A percentile compares a stretch with the other conserved stretches of the same genome.
Evolutionary conservation across 148 eudicot species (phyloP).

Genomic region (Euryodendron excelsum): DNA sequence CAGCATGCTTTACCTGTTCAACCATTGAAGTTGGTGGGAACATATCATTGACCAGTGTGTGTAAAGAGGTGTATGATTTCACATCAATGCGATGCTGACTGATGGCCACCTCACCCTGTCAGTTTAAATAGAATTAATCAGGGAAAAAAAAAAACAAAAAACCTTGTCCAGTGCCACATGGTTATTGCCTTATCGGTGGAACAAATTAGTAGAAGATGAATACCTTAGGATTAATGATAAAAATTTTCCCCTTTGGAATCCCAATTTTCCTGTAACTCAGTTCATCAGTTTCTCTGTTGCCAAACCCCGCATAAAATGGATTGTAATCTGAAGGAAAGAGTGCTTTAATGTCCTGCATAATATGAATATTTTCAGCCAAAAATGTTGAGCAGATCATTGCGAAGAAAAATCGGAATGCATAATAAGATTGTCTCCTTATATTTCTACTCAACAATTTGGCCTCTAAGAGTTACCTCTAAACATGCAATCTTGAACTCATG

Average conservation of each 20-base stretch:
- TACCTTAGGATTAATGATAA: constrained; percentile 97
- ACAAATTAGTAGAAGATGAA: not conserved
- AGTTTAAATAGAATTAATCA: constrained; percentile 16
- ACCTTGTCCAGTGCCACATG: not conserved
- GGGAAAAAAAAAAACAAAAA: not conserved
- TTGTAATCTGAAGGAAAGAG: constrained; percentile 92
- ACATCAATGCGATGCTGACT: constrained; percentile 65
- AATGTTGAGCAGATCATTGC: not conserved
- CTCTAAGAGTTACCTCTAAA: constrained; percentile 62
- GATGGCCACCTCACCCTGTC: constrained; percentile 95
- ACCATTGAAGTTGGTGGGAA: constrained; percentile 92
- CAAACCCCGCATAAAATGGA: constrained; percentile 97
- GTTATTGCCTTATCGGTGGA: not conserved
- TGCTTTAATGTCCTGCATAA: constrained; percentile 85
- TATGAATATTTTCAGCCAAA: constrained; percentile 8
- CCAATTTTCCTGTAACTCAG: constrained; percentile 93
- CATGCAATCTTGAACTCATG: constrained; percentile 99
- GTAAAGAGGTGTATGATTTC: constrained; percentile 88
- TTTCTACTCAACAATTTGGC: constrained; percentile 6
- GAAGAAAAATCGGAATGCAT: not conserved
- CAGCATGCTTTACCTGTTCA: constrained; percentile 55
- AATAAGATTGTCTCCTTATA: not conserved
- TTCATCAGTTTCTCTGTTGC: constrained; percentile 97
- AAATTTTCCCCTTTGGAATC: constrained; percentile 95
- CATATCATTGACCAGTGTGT: constrained; percentile 95